A percentile compares a stretch with the other conserved stretches of the same genome.
These are phyloP conservation scores for Hygrophorus russula DNA, from an alignment of 768 basidiomycete species.

Conservation along the genomic window DNA sequence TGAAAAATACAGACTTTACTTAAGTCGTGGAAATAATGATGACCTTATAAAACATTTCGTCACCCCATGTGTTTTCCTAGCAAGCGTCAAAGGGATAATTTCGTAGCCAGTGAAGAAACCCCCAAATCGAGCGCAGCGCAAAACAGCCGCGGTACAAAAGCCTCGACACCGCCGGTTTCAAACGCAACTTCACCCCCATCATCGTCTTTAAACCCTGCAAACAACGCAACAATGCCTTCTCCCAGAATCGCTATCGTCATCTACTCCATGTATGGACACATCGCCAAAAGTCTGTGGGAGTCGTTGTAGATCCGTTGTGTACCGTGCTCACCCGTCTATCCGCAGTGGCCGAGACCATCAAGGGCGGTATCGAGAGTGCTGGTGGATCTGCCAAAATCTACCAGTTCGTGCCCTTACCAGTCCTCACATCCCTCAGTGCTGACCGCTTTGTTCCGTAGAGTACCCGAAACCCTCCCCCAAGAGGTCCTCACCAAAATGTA, in stretches of 20 bases:
- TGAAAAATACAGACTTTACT: too few species aligned
- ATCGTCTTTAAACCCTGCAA: too few species aligned
- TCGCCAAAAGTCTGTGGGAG: conserved; percentile 43
- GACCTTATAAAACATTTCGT: too few species aligned
- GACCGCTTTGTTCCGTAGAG: conserved; percentile 24
- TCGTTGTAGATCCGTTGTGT: background rate
- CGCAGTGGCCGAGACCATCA: conserved; percentile 50
- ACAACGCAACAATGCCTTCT: conserved; percentile 16
- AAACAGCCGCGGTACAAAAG: too few species aligned
- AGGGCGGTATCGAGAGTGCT: conserved; percentile 32
- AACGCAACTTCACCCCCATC: too few species aligned
- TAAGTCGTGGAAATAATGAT: too few species aligned
- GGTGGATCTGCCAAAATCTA: conserved; percentile 42
- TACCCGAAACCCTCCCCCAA: conserved; percentile 66
- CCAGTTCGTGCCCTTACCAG: conserved; percentile 29
- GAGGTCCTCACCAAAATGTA: conserved; percentile 61
- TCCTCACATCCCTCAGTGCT: background rate
- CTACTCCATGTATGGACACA: conserved; percentile 68
- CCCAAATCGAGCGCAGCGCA: too few species aligned
- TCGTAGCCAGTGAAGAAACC: too few species aligned
- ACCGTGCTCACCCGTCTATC: conserved; percentile 5
- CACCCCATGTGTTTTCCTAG: too few species aligned
- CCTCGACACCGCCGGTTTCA: too few species aligned
- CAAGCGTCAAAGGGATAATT: too few species aligned
- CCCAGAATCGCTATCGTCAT: conserved; percentile 62